Evolutionary conservation across 495 filamentous ascomycete genomes (phyloP).

Genomic region (Cudoniella acicularis): DNA sequence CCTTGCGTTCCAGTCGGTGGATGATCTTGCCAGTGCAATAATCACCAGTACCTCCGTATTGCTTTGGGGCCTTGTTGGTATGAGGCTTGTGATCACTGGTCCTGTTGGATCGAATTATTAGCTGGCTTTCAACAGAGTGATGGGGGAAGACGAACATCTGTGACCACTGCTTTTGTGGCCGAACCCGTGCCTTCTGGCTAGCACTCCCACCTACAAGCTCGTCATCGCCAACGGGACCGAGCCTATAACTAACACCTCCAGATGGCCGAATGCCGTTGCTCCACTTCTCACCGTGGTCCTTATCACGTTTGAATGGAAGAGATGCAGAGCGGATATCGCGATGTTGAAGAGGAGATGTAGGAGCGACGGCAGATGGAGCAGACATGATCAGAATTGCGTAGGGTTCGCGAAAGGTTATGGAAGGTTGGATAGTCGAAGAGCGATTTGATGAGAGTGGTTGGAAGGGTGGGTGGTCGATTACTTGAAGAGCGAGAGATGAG

Average conservation of each 20-base stretch:
- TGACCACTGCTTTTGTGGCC: neutral
- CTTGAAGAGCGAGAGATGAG: neutral
- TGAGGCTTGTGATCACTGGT: conserved; percentile 11
- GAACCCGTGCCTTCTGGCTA: neutral
- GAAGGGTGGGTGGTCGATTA: neutral
- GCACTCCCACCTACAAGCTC: neutral
- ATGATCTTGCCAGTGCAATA: no score
- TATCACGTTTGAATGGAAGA: conserved; percentile 21
- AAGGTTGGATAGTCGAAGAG: neutral
- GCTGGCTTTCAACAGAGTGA: neutral
- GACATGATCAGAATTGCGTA: conserved; percentile 12
- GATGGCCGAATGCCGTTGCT: conserved; percentile 10
- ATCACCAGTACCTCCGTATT: no score
- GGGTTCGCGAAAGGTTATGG: neutral
- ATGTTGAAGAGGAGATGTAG: conserved; percentile 1
- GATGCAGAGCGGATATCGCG: conserved; percentile 23
- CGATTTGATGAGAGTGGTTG: neutral
- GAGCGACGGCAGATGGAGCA: neutral
- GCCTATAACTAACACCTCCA: no score
- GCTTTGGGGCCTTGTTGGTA: conserved; percentile 23
- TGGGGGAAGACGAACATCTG: neutral
- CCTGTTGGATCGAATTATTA: neutral
- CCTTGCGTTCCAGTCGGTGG: conserved; percentile 10
- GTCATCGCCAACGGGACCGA: no score
- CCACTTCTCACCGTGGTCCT: conserved; percentile 26